phyloP scores from a whole-genome alignment of 257 asterid genomes.

The Nicotiana knightiana region DNA sequence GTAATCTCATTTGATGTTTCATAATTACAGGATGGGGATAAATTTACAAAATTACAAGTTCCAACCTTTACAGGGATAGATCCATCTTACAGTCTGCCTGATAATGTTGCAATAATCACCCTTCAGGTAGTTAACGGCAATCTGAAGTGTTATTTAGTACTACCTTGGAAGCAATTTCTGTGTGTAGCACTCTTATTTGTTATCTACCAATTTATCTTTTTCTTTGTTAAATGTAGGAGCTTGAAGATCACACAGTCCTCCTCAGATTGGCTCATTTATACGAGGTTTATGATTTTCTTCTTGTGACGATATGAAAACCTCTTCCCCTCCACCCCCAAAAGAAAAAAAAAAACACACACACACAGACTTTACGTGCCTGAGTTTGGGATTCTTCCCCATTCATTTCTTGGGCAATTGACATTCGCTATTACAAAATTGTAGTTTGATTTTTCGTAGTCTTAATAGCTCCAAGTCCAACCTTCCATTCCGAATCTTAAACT shows the following conservation, averaged over 20 bases:
- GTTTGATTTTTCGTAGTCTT: background rate
- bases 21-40: conserved; percentile 48
- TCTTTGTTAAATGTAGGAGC: conserved; percentile 53
- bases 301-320: conserved; percentile 6
- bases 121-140: conserved; percentile 57
- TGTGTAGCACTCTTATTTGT: background rate
- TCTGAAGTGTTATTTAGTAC: background rate
- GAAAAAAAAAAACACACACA: too few species aligned
- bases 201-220: background rate
- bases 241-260: conserved; percentile 56
- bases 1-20: conserved; percentile 3
- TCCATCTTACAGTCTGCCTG: conserved; percentile 78
- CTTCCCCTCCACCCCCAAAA: background rate
- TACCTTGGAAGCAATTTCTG: background rate
- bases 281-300: conserved; percentile 48
- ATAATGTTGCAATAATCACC: conserved; percentile 75
- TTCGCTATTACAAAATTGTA: background rate
- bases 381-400: background rate
- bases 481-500: background rate
- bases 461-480: background rate
- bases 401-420: background rate
- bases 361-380: background rate
- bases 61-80: conserved; percentile 71
- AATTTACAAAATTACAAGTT: conserved; percentile 42
- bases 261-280: conserved; percentile 91